Percentiles rank a stretch among this genome's conserved stretches.
These are phyloP conservation scores for Aureobasidium sp. DNA, from an alignment of 2,329 filamentous ascomycete species.

Conservation along the genomic window DNA sequence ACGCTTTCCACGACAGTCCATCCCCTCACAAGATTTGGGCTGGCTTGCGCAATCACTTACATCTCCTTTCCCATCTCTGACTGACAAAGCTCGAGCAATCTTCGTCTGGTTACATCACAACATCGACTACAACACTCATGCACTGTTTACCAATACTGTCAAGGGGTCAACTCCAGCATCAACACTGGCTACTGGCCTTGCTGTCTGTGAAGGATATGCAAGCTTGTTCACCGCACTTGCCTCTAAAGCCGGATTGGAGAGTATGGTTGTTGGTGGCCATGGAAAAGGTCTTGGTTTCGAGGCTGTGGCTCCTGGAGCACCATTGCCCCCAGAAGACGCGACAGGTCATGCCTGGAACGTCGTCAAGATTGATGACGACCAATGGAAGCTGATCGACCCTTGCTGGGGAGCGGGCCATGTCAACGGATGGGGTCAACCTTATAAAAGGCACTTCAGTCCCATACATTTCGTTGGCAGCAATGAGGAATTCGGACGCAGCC, in stretches of 20 bases:
- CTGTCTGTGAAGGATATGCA: constrained; percentile 90
- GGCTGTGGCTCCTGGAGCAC: constrained; percentile 55
- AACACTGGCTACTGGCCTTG: constrained; percentile 68
- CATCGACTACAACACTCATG: constrained; percentile 71
- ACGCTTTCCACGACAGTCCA: constrained; percentile 63
- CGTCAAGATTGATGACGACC: constrained; percentile 66
- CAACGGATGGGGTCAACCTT: constrained; percentile 47
- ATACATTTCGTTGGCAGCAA: constrained; percentile 58
- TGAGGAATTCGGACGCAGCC: constrained; percentile 70
- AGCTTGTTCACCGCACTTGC: constrained; percentile 74
- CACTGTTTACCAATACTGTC: constrained; percentile 68
- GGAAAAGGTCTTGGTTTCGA: constrained; percentile 79
- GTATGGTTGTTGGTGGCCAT: constrained; percentile 66
- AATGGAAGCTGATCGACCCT: constrained; percentile 85
- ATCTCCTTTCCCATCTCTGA: constrained; percentile 72
- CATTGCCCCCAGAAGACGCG: constrained; percentile 53
- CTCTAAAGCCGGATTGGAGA: constrained; percentile 70
- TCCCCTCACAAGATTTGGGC: constrained; percentile 61
- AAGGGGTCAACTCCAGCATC: constrained; percentile 61
- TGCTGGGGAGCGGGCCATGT: constrained; percentile 89
- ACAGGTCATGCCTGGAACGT: constrained; percentile 29
- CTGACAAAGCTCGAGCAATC: constrained; percentile 86
- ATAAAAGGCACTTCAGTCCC: constrained; percentile 62
- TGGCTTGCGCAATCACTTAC: constrained; percentile 76
- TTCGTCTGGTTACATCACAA: constrained; percentile 97